Conservation (phyloP, 306 rosid genomes). For the Cucurbita maxima region DNA sequence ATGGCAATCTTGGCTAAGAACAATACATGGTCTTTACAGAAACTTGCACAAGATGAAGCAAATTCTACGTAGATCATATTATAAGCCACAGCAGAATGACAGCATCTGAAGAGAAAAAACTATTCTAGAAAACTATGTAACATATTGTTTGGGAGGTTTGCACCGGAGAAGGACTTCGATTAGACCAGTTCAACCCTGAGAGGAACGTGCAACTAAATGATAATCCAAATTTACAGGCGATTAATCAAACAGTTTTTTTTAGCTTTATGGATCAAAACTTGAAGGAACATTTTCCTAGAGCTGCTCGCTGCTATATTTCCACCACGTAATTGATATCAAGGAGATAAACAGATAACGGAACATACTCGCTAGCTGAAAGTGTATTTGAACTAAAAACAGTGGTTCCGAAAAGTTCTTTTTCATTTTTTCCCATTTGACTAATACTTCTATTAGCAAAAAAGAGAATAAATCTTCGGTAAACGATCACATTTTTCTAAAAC, state of each 20-base stretch:
- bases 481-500: neutral
- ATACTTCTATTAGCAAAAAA: neutral
- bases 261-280: neutral
- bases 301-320: neutral
- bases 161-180: neutral
- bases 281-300: neutral
- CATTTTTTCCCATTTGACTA: neutral
- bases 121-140: neutral
- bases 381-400: neutral
- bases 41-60: neutral
- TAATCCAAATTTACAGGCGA: neutral
- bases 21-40: neutral
- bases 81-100: neutral
- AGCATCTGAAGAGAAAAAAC: neutral
- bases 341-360: neutral
- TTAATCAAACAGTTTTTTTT: neutral
- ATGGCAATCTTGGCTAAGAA: neutral
- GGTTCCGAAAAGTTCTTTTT: neutral
- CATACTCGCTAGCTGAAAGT: neutral
- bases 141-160: neutral
- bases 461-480: neutral
- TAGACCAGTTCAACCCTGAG: too few relatives aligned
- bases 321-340: neutral
- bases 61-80: neutral
- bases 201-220: neutral